Evolutionary conservation across 1,284 basidiomycete species (phyloP).

Genomic region (Ceratobasidium papillatum): DNA sequence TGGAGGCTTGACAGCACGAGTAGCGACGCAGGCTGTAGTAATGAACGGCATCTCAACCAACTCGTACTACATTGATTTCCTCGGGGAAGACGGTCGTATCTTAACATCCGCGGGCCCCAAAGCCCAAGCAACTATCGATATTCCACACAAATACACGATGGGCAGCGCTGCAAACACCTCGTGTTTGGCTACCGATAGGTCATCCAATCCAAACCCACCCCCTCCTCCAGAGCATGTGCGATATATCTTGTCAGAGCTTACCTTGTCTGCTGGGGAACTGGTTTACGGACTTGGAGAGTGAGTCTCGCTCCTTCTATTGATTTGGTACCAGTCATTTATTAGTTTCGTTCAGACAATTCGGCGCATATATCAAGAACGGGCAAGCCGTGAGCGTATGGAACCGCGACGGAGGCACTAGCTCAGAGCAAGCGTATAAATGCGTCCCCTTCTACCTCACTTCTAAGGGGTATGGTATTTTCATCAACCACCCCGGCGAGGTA

Average conservation of each 20-base stretch:
- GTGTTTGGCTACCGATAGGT: slow-evolving; percentile 64
- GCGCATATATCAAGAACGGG: slow-evolving; percentile 79
- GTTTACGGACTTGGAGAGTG: slow-evolving; percentile 71
- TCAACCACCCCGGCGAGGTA: slow-evolving; percentile 79
- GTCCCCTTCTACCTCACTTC: slow-evolving; percentile 77
- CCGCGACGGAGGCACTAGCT: slow-evolving; percentile 68
- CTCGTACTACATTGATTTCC: slow-evolving; percentile 46
- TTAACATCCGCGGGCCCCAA: slow-evolving; percentile 64
- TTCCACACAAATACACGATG: slow-evolving; percentile 70
- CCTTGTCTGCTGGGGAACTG: slow-evolving; percentile 72
- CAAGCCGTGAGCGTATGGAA: slow-evolving; percentile 75
- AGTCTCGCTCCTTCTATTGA: not conserved
- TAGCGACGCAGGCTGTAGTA: slow-evolving; percentile 47
- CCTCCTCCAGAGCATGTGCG: slow-evolving; percentile 59
- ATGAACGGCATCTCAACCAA: slow-evolving; percentile 48
- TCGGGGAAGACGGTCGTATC: slow-evolving; percentile 32
- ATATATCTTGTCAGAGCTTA: slow-evolving; percentile 74
- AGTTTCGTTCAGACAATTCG: slow-evolving; percentile 64
- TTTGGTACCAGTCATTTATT: not conserved
- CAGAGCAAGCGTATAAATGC: slow-evolving; percentile 76
- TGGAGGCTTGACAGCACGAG: slow-evolving; percentile 59
- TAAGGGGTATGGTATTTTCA: slow-evolving; percentile 75
- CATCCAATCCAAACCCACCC: slow-evolving; percentile 64
- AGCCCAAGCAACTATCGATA: slow-evolving; percentile 70
- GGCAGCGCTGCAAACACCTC: slow-evolving; percentile 67